phyloP scores from a whole-genome alignment of 257 asterid species.

The Avicennia marina region DNA sequence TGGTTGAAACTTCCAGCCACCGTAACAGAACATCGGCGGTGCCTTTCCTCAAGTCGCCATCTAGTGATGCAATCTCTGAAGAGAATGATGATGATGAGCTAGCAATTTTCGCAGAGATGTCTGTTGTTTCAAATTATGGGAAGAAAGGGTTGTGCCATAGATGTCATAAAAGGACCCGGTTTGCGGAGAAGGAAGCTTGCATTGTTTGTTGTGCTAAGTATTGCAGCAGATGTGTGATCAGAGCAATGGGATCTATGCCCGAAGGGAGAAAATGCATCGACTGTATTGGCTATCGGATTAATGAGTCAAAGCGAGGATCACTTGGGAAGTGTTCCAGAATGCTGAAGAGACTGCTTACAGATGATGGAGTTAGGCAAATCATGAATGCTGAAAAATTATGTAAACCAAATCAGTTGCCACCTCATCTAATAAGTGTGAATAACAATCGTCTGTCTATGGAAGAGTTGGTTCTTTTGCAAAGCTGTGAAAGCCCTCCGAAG shows the following conservation, averaged over 20 bases:
- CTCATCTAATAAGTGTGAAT: slow-evolving; percentile 53
- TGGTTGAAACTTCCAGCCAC: slow-evolving; percentile 22
- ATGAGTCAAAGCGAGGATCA: slow-evolving; percentile 44
- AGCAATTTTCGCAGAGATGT: slow-evolving; percentile 26
- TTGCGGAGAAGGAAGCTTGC: slow-evolving; percentile 50
- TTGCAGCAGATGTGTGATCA: slow-evolving; percentile 53
- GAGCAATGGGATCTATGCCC: slow-evolving; percentile 82
- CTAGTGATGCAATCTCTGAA: slow-evolving; percentile 19
- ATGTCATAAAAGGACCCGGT: slow-evolving; percentile 39
- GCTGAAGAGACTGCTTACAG: slow-evolving; percentile 35
- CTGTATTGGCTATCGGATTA: slow-evolving; percentile 54
- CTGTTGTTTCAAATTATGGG: slow-evolving; percentile 26
- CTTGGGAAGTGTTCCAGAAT: slow-evolving; percentile 47
- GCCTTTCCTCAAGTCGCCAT: slow-evolving; percentile 28
- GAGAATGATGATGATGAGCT: slow-evolving; percentile 21
- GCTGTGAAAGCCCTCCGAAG: slow-evolving; percentile 41
- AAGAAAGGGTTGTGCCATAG: slow-evolving; percentile 43
- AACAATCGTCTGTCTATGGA: slow-evolving; percentile 43
- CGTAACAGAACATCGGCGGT: slow-evolving; percentile 26
- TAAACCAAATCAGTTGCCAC: slow-evolving; percentile 51
- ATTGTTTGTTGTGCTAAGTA: slow-evolving; percentile 64
- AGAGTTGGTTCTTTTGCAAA: slow-evolving; percentile 45
- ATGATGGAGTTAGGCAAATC: slow-evolving; percentile 32
- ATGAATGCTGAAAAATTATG: slow-evolving; percentile 62
- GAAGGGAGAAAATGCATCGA: slow-evolving; percentile 78